Evolutionary conservation across 2,329 filamentous ascomycete genomes (phyloP).

Genomic region (Epichloe typhina): DNA sequence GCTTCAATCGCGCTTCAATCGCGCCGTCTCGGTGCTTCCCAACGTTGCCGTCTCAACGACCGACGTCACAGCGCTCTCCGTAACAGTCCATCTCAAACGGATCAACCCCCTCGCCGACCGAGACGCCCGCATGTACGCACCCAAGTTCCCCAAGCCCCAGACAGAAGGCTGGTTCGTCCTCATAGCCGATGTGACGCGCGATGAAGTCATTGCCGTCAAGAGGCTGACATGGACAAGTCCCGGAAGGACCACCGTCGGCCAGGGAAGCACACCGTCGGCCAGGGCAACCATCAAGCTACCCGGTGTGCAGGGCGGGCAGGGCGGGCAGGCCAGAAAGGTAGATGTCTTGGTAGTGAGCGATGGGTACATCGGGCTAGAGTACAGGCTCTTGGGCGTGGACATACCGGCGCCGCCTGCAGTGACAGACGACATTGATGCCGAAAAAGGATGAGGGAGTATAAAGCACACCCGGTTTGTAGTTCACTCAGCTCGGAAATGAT

Average conservation of each 20-base stretch:
- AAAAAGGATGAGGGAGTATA: slow-evolving; percentile 17
- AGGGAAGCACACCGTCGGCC: slow-evolving; percentile 35
- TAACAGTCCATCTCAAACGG: slow-evolving; percentile 53
- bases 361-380: slow-evolving; percentile 66
- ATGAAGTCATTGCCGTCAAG: slow-evolving; percentile 79
- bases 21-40: slow-evolving; percentile 54
- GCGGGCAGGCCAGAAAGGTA: slow-evolving; percentile 43
- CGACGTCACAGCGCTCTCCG: slow-evolving; percentile 45
- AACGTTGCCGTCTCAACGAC: slow-evolving; percentile 50
- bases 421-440: slow-evolving; percentile 31
- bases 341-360: slow-evolving; percentile 75
- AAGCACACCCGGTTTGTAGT: neutral
- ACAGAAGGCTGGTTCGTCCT: slow-evolving; percentile 88
- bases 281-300: slow-evolving; percentile 50
- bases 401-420: slow-evolving; percentile 37
- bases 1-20: slow-evolving; percentile 35
- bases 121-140: slow-evolving; percentile 70
- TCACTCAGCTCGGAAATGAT: no score
- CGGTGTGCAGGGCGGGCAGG: slow-evolving; percentile 23
- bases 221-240: slow-evolving; percentile 56
- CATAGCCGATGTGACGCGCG: slow-evolving; percentile 50
- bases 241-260: slow-evolving; percentile 18
- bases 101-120: slow-evolving; percentile 49
- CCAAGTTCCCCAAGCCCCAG: slow-evolving; percentile 85
- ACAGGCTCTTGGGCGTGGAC: slow-evolving; percentile 33